Base-by-base conservation (phyloP, 2,329 filamentous ascomycete species). In the Ophiostoma populinum region DNA sequence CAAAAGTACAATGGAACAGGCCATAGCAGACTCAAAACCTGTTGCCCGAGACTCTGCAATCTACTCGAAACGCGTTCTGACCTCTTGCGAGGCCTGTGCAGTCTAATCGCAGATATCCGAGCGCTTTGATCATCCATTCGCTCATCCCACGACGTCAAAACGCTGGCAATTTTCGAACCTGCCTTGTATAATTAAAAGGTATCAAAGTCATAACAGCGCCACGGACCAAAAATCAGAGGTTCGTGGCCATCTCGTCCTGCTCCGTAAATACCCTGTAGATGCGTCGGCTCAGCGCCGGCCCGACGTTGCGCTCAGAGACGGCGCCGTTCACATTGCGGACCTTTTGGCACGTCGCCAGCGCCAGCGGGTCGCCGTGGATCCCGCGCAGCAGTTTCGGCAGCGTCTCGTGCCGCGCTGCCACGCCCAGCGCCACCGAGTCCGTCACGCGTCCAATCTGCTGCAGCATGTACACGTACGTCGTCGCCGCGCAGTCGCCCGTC, bases 371-470 rank as follows among this genome's bases (percentile, higher is more conserved):
- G 1, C 51, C 47, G 45, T 70, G 63, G 35, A 87, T 60, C 0
- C 62, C 75, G 1, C 55, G 53, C 0, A 80, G 62, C 21, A 90
- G 54, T 21, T 64, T 55, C 9, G 59, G 53, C 1, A 80, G 65
- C 5, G 56, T 69, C 2, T 56, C 59, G 49, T 75, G 83, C 49
- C 74, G 62, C 1, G 58, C 58, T 1, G 64, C 63, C 39, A 87
- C 69, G 3, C 79, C 79, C 41, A 76, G 70, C 0, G 80, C 80
- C 46, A 83, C 70, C 0, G 76, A 69, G 0, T 72, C 67, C 6
- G 81, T 86, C 12, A 87, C 65, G 12, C 79, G 68, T 11, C 63
- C 62, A 26, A 86, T 70, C 54, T 85, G 75, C 53, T 83, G 75
- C 34, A 90, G 56, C 79, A 87, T 81, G 43, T 70, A 70, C 29